Conservation (phyloP, 257 asterid genomes). For the Solanum infundibuliforme region DNA sequence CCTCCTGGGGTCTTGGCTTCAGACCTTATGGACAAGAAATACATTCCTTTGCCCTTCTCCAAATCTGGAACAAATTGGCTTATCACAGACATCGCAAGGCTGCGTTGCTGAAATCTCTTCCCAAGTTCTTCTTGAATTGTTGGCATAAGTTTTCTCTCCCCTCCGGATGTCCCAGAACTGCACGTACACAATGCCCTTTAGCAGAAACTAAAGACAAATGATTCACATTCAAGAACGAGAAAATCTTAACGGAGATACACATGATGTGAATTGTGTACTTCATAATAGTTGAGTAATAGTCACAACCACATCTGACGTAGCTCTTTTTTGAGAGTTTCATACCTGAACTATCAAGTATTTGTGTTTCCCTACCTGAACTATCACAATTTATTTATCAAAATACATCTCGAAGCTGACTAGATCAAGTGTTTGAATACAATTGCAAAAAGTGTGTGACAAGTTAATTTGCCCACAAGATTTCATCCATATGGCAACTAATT, state of each 20-base stretch:
- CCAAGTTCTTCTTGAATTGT: neutral
- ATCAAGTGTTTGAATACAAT: no score
- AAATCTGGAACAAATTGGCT: neutral
- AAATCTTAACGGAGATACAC: neutral
- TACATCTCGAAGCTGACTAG: no score
- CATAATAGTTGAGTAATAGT: neutral
- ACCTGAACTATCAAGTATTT: no score
- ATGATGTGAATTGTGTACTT: neutral
- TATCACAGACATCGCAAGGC: neutral
- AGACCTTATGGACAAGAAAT: neutral
- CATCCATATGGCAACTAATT: no score
- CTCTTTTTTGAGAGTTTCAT: no score
- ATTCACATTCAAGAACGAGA: neutral
- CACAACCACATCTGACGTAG: no score
- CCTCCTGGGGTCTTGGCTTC: slow-evolving; percentile 4
- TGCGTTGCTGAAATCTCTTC: neutral
- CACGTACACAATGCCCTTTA: neutral
- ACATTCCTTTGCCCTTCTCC: slow-evolving; percentile 1
- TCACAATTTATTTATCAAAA: no score
- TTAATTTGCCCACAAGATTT: no score
- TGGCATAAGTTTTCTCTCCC: neutral
- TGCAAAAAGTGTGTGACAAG: no score
- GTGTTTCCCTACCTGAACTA: no score
- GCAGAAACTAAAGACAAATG: neutral
- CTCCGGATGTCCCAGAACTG: neutral